Conservation (phyloP, 2,329 filamentous ascomycete species). For the Fragosphaeria purpurea region DNA sequence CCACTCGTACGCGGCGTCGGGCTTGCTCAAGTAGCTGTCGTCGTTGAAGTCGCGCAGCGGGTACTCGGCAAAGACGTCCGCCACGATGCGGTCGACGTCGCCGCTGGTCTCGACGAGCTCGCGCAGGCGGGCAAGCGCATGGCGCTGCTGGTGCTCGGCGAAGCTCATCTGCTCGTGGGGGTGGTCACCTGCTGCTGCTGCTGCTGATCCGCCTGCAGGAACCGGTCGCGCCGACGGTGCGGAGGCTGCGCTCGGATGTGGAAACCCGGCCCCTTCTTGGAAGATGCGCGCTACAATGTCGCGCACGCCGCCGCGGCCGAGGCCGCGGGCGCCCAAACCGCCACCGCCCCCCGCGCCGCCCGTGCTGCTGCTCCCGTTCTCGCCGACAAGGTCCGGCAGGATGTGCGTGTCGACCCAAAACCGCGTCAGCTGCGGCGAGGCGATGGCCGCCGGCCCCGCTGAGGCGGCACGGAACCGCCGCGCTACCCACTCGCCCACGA, state of each 20-base stretch:
- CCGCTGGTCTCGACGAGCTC: slow-evolving; percentile 73
- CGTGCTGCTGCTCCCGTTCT: slow-evolving; percentile 35
- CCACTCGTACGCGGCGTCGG: slow-evolving; percentile 84
- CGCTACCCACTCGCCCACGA: slow-evolving; percentile 80
- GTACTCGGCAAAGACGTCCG: slow-evolving; percentile 78
- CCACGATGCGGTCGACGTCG: slow-evolving; percentile 67
- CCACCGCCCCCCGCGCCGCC: slow-evolving; percentile 25
- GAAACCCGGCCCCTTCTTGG: slow-evolving; percentile 68
- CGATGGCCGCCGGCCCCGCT: slow-evolving; percentile 19
- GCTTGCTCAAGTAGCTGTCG: slow-evolving; percentile 82
- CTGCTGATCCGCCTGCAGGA: slow-evolving; percentile 15
- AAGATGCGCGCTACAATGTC: slow-evolving; percentile 74
- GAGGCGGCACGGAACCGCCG: slow-evolving; percentile 49
- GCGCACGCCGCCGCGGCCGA: slow-evolving; percentile 61
- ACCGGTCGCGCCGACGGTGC: slow-evolving; percentile 10
- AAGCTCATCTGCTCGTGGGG: slow-evolving; percentile 56
- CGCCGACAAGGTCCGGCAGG: slow-evolving; percentile 56
- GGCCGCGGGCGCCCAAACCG: slow-evolving; percentile 58
- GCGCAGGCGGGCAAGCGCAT: slow-evolving; percentile 59
- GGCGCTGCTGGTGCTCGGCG: slow-evolving; percentile 60
- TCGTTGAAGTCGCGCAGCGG: slow-evolving; percentile 86
- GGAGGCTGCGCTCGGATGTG: slow-evolving; percentile 39
- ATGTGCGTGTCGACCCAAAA: slow-evolving; percentile 70
- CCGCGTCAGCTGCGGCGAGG: slow-evolving; percentile 48
- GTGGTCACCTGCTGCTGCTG: slow-evolving; percentile 32